phyloP scores from a whole-genome alignment of 768 basidiomycete genomes.

The Sporobolomyces phaffii region DNA sequence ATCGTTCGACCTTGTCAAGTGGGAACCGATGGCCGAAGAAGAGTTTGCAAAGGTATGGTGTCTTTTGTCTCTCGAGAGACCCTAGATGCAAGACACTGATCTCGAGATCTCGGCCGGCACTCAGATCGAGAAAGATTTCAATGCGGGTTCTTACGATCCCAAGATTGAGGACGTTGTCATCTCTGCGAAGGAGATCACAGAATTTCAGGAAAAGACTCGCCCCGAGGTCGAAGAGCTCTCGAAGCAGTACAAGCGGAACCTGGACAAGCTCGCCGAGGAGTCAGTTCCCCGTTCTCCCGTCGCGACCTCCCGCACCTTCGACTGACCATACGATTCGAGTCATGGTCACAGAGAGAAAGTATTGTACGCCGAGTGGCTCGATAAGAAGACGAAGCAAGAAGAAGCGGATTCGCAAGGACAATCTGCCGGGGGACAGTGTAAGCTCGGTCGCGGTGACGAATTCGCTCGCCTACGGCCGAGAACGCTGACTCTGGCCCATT shows the following conservation, averaged over 20 bases:
- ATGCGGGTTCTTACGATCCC: conserved; percentile 35
- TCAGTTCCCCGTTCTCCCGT: not conserved
- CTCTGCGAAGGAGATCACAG: conserved; percentile 51
- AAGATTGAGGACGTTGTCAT: conserved; percentile 55
- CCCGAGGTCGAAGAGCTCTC: not conserved
- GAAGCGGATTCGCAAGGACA: not conserved
- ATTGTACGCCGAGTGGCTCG: conserved; percentile 12
- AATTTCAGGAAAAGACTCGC: conserved; percentile 50
- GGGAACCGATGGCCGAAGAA: conserved; percentile 49
- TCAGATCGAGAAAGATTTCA: conserved; percentile 30
- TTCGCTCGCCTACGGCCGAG: not conserved
- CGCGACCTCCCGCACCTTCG: too few species aligned
- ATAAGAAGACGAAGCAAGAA: conserved; percentile 5
- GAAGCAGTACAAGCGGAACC: not conserved
- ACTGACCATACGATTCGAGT: too few species aligned
- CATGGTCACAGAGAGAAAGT: conserved; percentile 22
- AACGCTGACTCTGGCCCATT: not conserved
- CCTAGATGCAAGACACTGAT: not conserved
- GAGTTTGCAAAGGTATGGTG: conserved; percentile 53
- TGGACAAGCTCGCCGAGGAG: conserved; percentile 11
- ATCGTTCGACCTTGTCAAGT: conserved; percentile 56
- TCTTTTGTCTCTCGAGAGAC: not conserved
- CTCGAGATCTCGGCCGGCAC: too few species aligned
- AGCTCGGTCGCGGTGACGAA: not conserved
- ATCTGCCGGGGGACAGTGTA: not conserved